Evolutionary conservation across 1,139 yeast species (phyloP), one percentile per base, ranked within the genome.

Genomic region (Lipomyces yarrowii): DNA sequence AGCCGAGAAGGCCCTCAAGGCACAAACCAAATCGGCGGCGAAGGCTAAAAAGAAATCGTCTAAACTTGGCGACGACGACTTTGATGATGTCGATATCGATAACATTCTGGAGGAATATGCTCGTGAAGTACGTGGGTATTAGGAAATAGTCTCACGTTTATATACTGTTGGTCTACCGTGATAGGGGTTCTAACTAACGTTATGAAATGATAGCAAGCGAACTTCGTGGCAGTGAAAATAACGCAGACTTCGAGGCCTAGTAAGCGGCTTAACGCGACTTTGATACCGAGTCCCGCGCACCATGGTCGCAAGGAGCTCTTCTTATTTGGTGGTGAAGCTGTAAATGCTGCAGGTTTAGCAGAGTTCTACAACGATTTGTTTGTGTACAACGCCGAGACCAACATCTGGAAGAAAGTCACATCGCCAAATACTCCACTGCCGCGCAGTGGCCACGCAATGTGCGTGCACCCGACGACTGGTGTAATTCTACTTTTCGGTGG

Each of bases 381-480:
- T 76, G 83, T 89, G 1, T 93, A 89, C 77, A 82, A 90, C 8
- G 82, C 89, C 13, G 96, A 91, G 71, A 87, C 89, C 60, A 90
- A 90, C 73, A 86, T 82, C 52, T 94, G 99, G 99, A 84, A 92
- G 69, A 84, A 83, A 70, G 84, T 87, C 70, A 81, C 88, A 0
- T 91, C 97, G 1, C 90, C 90, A 73, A 94, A 94, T 75, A 78
- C 96, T 0, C 99, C 99, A 13, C 84, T 93, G 74, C 97, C 98
- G 0, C 81, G 99, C 71, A 90, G 97, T 0, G 92, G 98, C 0
- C 98, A 96, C 73, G 90, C 97, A 2, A 90, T 92, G 92, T 88
- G 94, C 71, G 89, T 91, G 0, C 98, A 94, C 77, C 97, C 98
- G 1, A 87, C 93, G 1, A 53, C 67, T 2, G 98, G 98, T 8